phyloP scores from a whole-genome alignment of 768 basidiomycete species.

The Russula vinacea region DNA sequence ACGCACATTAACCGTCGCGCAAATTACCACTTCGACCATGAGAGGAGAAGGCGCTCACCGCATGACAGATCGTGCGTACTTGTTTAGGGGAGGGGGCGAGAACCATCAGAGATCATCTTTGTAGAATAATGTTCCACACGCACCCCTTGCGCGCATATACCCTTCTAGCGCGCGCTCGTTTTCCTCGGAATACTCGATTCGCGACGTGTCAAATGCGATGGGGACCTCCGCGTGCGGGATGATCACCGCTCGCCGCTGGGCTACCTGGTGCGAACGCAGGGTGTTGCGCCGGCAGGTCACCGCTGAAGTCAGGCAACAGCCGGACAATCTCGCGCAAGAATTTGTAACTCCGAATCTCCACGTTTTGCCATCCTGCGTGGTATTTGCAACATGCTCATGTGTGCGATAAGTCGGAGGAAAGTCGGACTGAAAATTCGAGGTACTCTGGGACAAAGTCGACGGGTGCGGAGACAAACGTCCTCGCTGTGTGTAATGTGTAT shows the following conservation, averaged over 20 bases:
- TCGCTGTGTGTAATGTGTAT: conserved; percentile 31
- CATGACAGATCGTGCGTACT: conserved; percentile 21
- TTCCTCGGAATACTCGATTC: conserved; percentile 37
- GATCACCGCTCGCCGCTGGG: conserved; percentile 31
- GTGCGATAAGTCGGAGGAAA: background rate
- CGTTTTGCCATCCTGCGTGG: conserved; percentile 36
- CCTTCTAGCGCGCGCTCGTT: conserved; percentile 40
- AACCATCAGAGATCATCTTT: background rate
- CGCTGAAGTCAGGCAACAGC: conserved; percentile 46
- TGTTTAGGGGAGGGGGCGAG: background rate
- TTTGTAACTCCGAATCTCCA: conserved; percentile 53
- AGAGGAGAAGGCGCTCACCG: conserved; percentile 6
- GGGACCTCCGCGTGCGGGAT: conserved; percentile 29
- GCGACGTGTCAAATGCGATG: conserved; percentile 33
- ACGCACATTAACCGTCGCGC: background rate
- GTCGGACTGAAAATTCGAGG: conserved; percentile 28
- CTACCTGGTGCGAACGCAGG: conserved; percentile 37
- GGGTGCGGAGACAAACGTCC: conserved; percentile 29
- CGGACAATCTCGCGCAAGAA: conserved; percentile 51
- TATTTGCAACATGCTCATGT: too few relatives aligned
- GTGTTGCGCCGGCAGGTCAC: conserved; percentile 34
- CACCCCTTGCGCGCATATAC: conserved; percentile 30
- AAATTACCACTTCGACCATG: too few relatives aligned
- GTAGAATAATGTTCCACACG: background rate
- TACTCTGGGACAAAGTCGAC: conserved; percentile 32